These are phyloP conservation scores for Malus fusca DNA, from an alignment of 306 rosid species.

Conservation along the genomic window DNA sequence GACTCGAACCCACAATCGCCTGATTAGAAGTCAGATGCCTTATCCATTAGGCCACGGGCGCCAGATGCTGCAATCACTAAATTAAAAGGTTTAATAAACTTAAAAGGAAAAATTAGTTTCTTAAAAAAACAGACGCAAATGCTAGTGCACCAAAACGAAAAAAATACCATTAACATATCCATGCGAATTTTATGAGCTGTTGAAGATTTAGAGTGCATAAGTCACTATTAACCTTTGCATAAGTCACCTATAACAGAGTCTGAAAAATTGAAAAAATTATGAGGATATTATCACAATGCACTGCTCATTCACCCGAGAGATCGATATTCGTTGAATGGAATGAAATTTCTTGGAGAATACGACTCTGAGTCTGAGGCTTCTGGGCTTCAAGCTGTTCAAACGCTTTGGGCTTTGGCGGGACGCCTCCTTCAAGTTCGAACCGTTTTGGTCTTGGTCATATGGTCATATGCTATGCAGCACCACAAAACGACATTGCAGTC, in stretches of 20 bases:
- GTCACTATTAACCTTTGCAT: no score
- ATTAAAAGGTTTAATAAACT: no score
- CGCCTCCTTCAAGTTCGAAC: not conserved
- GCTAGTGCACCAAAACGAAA: not conserved
- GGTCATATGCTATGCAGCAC: not conserved
- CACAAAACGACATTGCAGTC: not conserved
- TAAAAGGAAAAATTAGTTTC: not conserved
- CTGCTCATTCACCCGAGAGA: not conserved
- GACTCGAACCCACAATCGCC: not conserved
- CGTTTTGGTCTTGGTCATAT: not conserved
- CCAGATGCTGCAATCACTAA: no score
- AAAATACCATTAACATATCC: not conserved
- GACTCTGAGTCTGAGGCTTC: not conserved
- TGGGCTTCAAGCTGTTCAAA: not conserved
- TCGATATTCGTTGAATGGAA: not conserved
- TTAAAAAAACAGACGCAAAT: not conserved
- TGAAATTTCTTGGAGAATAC: no score
- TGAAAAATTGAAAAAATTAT: not conserved
- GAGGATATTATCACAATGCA: not conserved
- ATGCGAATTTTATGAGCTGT: not conserved
- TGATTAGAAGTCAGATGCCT: not conserved
- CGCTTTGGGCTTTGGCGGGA: not conserved
- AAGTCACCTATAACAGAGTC: not conserved
- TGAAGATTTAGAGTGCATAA: not conserved
- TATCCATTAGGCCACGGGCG: no score